Base-by-base conservation (phyloP, 2,329 filamentous ascomycete genomes). In the Hymenoscyphus occultus region DNA sequence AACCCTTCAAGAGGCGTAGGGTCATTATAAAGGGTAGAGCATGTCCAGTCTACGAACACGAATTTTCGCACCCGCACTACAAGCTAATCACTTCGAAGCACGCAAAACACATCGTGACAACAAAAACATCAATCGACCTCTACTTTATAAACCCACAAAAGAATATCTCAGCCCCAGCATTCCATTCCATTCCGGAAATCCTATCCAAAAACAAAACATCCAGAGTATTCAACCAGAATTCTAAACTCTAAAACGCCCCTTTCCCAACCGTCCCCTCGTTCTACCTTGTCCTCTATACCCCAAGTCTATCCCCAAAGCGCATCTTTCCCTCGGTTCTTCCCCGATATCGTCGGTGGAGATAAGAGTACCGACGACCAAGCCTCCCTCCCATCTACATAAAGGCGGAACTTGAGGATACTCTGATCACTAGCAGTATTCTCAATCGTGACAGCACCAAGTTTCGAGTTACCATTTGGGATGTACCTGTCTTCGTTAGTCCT, bases 381-480 rank as follows among this genome's bases (percentile, higher is more conserved):
- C 75, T 94, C 89, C 56, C 85, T 78, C 1, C 93, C 94, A 75
- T 97, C 90, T 19, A 97, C 83, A 74, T 90, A 97, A 1, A 97
- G 80, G 3, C 86, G 84, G 74, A 97, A 98, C 58, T 88, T 89
- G 42, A 99, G 80, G 51, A 89, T 84, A 73, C 90, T 93, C 76
- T 89, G 86, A 67, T 86, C 85, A 51, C 84, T 84, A 10, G 84
- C 82, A 1, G 84, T 83, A 63, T 86, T 87, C 66, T 89, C 87
- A 67, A 99, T 93, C 28, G 92, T 91, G 35, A 96, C 83, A 0
- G 88, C 86, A 1, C 92, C 92, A 77, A 97, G 94, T 76, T 98
- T 98, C 68, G 89, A 93, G 73, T 92, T 93, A 1, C 94, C 94
- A 65, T 89, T 86, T 1, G 94, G 91, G 57, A 94, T 84, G 71